Conservation (phyloP, 2,329 filamentous ascomycete species). For the Didymella arachidicola region DNA sequence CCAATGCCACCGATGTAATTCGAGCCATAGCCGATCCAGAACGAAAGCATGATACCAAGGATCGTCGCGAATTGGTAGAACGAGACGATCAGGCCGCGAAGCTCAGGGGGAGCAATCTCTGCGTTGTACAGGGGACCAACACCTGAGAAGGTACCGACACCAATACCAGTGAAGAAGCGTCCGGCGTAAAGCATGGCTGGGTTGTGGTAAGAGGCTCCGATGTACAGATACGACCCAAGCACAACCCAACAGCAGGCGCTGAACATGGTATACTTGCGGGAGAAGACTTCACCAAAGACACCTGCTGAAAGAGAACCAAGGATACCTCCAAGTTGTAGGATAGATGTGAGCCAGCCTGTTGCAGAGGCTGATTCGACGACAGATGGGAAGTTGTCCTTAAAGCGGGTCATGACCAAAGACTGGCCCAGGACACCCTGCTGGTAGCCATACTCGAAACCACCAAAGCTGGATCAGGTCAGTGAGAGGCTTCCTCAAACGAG, state of each 20-base stretch:
- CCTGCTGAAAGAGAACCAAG: slow-evolving; percentile 59
- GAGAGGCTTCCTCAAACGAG: background rate
- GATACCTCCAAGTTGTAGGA: slow-evolving; percentile 61
- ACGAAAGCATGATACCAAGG: slow-evolving; percentile 43
- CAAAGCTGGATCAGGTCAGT: slow-evolving; percentile 49
- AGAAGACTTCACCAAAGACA: slow-evolving; percentile 59
- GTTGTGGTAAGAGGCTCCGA: slow-evolving; percentile 53
- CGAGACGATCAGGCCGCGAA: slow-evolving; percentile 40
- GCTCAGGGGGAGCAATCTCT: slow-evolving; percentile 38
- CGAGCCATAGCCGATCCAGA: slow-evolving; percentile 43
- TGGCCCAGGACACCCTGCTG: slow-evolving; percentile 64
- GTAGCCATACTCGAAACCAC: slow-evolving; percentile 63
- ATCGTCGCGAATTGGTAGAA: slow-evolving; percentile 44
- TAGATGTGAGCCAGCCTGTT: slow-evolving; percentile 61
- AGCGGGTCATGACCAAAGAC: slow-evolving; percentile 62
- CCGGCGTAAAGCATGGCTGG: slow-evolving; percentile 58
- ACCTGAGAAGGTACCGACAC: slow-evolving; percentile 59
- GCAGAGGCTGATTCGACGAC: slow-evolving; percentile 57
- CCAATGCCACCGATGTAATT: slow-evolving; percentile 55
- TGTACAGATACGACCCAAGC: slow-evolving; percentile 53
- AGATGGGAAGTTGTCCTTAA: slow-evolving; percentile 59
- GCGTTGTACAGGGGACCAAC: slow-evolving; percentile 59
- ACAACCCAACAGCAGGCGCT: slow-evolving; percentile 56
- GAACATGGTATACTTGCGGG: slow-evolving; percentile 63
- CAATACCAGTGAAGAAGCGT: slow-evolving; percentile 60